phyloP scores from a whole-genome alignment of 225 moss, liverwort and hornwort genomes.

The Physcomitrium patens region DNA sequence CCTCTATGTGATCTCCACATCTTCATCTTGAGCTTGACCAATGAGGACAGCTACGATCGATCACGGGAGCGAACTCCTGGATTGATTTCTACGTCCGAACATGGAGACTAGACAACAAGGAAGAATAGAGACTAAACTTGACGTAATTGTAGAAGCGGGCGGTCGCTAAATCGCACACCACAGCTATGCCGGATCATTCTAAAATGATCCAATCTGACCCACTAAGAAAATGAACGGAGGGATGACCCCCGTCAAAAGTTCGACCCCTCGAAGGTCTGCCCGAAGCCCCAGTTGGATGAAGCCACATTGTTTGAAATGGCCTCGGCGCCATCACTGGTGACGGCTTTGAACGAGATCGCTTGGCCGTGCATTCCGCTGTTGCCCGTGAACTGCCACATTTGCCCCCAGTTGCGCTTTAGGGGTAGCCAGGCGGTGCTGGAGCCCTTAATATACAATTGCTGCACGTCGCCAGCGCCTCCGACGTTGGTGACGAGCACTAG shows the following conservation, averaged over 20 bases:
- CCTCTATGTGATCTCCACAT: constrained; percentile 34
- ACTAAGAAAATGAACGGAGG: neutral
- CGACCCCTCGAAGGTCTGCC: constrained; percentile 44
- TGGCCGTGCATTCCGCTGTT: constrained; percentile 39
- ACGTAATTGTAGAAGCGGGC: constrained; percentile 23
- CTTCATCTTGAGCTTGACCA: constrained; percentile 29
- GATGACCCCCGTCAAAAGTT: constrained; percentile 30
- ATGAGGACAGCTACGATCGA: neutral
- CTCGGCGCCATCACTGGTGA: constrained; percentile 34
- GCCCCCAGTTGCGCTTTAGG: constrained; percentile 66
- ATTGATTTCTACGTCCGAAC: neutral
- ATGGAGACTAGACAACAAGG: neutral
- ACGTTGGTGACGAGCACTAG: constrained; percentile 68
- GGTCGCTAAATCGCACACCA: constrained; percentile 34
- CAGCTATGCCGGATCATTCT: constrained; percentile 37
- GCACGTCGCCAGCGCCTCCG: constrained; percentile 64
- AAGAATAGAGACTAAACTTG: constrained; percentile 25
- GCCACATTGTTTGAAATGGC: constrained; percentile 34
- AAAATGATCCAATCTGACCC: constrained; percentile 18
- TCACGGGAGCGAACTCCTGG: neutral
- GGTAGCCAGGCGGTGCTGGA: constrained; percentile 37
- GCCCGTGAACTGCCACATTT: constrained; percentile 66
- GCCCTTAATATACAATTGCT: constrained; percentile 54
- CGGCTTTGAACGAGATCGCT: constrained; percentile 44
- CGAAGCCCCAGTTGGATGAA: constrained; percentile 41